These are phyloP conservation scores for Aspergillus carlsbadensis DNA, from an alignment of 495 filamentous ascomycete genomes.

Conservation along the genomic window DNA sequence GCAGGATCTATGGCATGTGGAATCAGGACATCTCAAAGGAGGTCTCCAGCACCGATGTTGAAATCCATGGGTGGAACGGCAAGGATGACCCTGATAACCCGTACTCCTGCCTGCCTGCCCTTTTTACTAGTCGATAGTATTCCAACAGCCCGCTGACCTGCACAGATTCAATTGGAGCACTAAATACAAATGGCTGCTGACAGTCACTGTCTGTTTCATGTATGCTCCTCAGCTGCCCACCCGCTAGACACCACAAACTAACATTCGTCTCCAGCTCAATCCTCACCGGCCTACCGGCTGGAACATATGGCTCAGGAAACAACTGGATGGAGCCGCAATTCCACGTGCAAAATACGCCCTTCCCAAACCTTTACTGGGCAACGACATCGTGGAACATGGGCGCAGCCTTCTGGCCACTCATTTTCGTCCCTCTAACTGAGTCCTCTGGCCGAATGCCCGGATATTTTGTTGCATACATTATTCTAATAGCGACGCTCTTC, in stretches of 20 bases:
- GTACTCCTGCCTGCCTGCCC: conserved; percentile 2
- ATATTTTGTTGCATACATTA: conserved; percentile 48
- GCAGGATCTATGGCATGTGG: not conserved
- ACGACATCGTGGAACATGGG: conserved; percentile 53
- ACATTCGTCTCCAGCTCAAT: conserved; percentile 29
- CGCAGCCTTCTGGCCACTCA: conserved; percentile 50
- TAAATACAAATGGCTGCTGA: conserved; percentile 39
- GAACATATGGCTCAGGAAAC: conserved; percentile 41
- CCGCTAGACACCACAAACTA: not conserved
- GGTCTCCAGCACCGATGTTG: conserved; percentile 20
- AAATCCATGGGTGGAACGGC: conserved; percentile 36
- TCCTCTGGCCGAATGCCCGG: conserved; percentile 49
- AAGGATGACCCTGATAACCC: conserved; percentile 35
- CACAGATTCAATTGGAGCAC: conserved; percentile 21
- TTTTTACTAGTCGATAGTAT: not conserved
- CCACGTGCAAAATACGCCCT: conserved; percentile 42
- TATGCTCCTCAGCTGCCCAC: conserved; percentile 4
- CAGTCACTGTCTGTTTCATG: conserved; percentile 43
- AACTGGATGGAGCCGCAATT: conserved; percentile 37
- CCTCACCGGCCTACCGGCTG: conserved; percentile 42
- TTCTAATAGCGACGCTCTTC: conserved; percentile 48
- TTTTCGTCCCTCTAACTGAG: conserved; percentile 54
- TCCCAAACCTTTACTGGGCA: conserved; percentile 47
- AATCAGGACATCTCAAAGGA: conserved; percentile 19
- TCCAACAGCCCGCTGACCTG: not conserved